Conservation (phyloP, 140 eudicot genomes). For the Anethum foeniculum region DNA sequence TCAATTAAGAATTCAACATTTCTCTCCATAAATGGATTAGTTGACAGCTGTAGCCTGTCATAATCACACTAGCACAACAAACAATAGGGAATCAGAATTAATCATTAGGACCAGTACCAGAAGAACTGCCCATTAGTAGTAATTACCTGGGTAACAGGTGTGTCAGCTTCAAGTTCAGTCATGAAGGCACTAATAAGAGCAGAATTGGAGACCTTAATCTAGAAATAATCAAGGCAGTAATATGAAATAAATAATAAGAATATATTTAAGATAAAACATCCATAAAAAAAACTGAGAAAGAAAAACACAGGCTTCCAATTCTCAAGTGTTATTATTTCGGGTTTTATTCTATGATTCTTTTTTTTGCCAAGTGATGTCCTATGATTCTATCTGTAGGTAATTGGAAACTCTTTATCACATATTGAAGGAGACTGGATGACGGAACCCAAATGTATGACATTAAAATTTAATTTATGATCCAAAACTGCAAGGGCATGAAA, state of each 20-base stretch:
- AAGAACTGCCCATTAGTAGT: background rate
- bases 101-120: background rate
- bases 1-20: conserved; percentile 88
- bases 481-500: background rate
- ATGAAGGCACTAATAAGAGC: conserved; percentile 86
- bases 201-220: conserved; percentile 94
- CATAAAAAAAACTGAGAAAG: background rate
- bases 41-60: conserved; percentile 78
- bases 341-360: background rate
- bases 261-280: background rate
- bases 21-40: conserved; percentile 85
- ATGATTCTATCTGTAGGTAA: background rate
- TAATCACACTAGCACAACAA: conserved; percentile 64
- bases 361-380: too few relatives aligned
- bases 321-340: background rate
- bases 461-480: background rate
- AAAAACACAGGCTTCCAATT: background rate
- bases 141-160: conserved; percentile 78
- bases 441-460: background rate
- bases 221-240: conserved; percentile 2
- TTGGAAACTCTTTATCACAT: background rate
- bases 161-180: conserved; percentile 89
- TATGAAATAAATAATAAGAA: background rate
- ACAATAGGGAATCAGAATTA: conserved; percentile 6
- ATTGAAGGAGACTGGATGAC: background rate